Evolutionary conservation across 2,329 filamentous ascomycete species (phyloP).

Genomic region (Aspergillus persii): DNA sequence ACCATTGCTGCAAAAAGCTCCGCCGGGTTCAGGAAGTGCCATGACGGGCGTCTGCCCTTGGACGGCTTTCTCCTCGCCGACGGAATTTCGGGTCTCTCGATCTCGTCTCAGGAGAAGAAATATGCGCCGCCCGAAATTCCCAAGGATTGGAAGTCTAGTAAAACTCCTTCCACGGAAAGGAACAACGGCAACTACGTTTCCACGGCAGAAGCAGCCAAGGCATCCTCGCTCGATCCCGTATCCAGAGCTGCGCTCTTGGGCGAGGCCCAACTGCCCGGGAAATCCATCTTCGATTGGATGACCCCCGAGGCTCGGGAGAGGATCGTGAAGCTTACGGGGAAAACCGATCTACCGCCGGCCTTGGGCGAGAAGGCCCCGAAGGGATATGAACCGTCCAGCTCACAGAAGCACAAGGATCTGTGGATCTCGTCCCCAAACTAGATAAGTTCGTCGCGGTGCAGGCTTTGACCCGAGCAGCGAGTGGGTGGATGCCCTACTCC

Average conservation of each 20-base stretch:
- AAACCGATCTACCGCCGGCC: constrained; percentile 71
- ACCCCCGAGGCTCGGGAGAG: constrained; percentile 73
- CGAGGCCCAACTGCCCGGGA: constrained; percentile 77
- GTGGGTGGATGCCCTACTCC: constrained; percentile 76
- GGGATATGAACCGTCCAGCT: constrained; percentile 62
- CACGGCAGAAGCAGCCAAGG: constrained; percentile 72
- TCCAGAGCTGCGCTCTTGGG: constrained; percentile 76
- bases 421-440: constrained; percentile 61
- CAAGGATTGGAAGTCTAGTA: constrained; percentile 68
- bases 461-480: constrained; percentile 63
- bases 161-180: constrained; percentile 40
- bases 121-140: constrained; percentile 46
- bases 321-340: constrained; percentile 73
- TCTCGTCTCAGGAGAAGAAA: constrained; percentile 44
- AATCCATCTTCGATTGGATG: constrained; percentile 94
- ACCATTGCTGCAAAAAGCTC: constrained; percentile 40
- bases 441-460: constrained; percentile 67
- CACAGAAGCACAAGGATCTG: constrained; percentile 59
- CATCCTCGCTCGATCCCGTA: constrained; percentile 71
- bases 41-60: constrained; percentile 77
- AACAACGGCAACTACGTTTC: constrained; percentile 56
- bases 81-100: constrained; percentile 48
- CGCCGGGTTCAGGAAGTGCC: constrained; percentile 65
- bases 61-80: constrained; percentile 74
- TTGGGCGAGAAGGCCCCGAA: constrained; percentile 68